Conservation (phyloP, 202 grass and related monocot species). For the Miscanthus sacchariflorus region DNA sequence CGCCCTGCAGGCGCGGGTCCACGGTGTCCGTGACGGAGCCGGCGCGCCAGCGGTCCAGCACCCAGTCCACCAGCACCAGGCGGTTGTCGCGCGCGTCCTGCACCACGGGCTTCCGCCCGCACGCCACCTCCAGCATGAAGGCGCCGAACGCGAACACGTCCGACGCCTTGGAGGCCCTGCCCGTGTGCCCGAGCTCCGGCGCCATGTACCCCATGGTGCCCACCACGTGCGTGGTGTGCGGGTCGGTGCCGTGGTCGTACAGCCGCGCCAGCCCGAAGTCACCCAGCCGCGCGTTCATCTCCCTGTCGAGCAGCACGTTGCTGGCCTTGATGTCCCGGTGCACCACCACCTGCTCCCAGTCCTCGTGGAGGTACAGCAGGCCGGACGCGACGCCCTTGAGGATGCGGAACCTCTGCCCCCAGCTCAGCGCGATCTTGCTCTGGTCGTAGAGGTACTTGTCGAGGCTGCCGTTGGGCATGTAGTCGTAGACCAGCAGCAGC, state of each 20-base stretch:
- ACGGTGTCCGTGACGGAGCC: conserved; percentile 39
- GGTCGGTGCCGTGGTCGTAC: conserved; percentile 72
- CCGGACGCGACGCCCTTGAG: conserved; percentile 54
- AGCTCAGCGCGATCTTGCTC: conserved; percentile 11
- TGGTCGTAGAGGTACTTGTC: conserved; percentile 56
- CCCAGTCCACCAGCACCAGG: conserved; percentile 66
- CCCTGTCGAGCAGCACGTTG: conserved; percentile 77
- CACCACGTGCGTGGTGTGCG: conserved; percentile 66
- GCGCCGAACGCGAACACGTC: conserved; percentile 74
- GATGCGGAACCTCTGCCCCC: conserved; percentile 49
- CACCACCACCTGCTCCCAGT: conserved; percentile 67
- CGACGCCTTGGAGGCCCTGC: conserved; percentile 63
- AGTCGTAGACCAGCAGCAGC: conserved; percentile 68
- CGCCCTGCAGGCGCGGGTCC: conserved; percentile 45
- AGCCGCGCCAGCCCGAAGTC: conserved; percentile 77
- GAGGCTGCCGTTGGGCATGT: conserved; percentile 71
- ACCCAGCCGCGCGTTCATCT: conserved; percentile 67
- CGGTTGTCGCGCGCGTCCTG: conserved; percentile 49
- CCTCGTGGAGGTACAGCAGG: conserved; percentile 70
- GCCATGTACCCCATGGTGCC: conserved; percentile 71
- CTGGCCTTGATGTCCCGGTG: conserved; percentile 88
- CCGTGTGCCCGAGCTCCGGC: conserved; percentile 65
- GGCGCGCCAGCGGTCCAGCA: conserved; percentile 60
- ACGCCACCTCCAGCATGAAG: conserved; percentile 68
- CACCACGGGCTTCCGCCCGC: conserved; percentile 59